These are phyloP conservation scores for Citeromyces nyonsensis DNA, from an alignment of 805 yeast genomes.

Conservation along the genomic window DNA sequence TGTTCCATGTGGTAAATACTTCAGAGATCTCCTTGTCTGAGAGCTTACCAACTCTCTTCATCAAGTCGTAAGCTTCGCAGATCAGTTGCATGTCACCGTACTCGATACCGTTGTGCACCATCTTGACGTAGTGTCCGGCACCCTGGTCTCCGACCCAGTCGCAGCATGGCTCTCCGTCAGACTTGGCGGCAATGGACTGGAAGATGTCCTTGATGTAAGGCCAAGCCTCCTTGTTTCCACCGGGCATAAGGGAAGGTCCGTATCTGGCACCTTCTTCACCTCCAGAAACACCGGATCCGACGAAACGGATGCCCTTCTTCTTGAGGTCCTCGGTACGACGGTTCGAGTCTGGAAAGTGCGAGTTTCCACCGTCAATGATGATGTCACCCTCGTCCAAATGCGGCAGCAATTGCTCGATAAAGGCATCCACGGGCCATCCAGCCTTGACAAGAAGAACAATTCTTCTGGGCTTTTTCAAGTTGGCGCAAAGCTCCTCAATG, in stretches of 20 bases:
- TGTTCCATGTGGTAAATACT: constrained; percentile 88
- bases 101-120: constrained; percentile 99
- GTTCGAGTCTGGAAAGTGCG: constrained; percentile 97
- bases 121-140: constrained; percentile 96
- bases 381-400: constrained; percentile 92
- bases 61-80: constrained; percentile 91
- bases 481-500: constrained; percentile 69
- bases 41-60: constrained; percentile 90
- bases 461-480: constrained; percentile 95
- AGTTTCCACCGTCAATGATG: constrained; percentile 99
- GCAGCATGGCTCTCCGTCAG: constrained; percentile 98
- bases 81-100: constrained; percentile 99
- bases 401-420: constrained; percentile 80
- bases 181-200: constrained; percentile 91
- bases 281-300: constrained; percentile 99
- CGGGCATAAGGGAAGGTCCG: constrained; percentile 99
- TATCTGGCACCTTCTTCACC: constrained; percentile 99
- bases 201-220: constrained; percentile 93
- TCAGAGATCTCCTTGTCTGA: constrained; percentile 85
- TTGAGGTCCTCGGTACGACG: constrained; percentile 88
- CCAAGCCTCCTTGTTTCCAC: constrained; percentile 98
- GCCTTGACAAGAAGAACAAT: constrained; percentile 91
- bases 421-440: constrained; percentile 86
- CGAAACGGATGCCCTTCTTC: constrained; percentile 77
- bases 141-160: constrained; percentile 99